phyloP scores from a whole-genome alignment of 148 eudicot species.

The Rhododendron williamsianum region DNA sequence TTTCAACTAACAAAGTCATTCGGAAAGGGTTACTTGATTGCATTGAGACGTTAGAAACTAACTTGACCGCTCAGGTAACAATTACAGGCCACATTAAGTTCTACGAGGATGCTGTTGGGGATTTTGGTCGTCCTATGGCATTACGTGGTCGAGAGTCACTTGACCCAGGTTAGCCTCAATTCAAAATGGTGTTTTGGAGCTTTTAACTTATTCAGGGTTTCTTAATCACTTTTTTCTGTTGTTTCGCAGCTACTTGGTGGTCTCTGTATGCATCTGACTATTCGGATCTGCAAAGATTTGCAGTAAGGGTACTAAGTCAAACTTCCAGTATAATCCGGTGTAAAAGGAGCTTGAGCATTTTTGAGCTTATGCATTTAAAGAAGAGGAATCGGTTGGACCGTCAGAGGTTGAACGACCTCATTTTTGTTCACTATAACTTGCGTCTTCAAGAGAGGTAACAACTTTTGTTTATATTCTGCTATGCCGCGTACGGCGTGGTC shows the following conservation, averaged over 20 bases:
- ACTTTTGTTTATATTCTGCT: background rate
- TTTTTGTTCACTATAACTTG: conserved; percentile 19
- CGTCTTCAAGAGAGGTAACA: conserved; percentile 15
- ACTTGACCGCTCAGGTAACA: conserved; percentile 4
- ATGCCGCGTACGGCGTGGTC: background rate
- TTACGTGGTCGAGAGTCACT: conserved; percentile 19
- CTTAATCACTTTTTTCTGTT: background rate
- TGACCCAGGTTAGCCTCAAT: conserved; percentile 13
- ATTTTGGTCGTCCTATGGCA: conserved; percentile 21
- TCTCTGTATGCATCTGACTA: conserved; percentile 13
- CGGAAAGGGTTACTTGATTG: conserved; percentile 19
- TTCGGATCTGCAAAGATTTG: conserved; percentile 19
- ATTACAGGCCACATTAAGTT: conserved; percentile 13
- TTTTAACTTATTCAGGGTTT: background rate
- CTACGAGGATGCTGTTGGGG: conserved; percentile 18
- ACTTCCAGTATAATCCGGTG: conserved; percentile 2
- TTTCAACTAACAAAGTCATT: conserved; percentile 9
- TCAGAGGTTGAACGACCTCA: conserved; percentile 14
- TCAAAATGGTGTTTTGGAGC: background rate
- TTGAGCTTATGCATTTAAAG: conserved; percentile 16
- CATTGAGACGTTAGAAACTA: conserved; percentile 12
- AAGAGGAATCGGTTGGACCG: conserved; percentile 18
- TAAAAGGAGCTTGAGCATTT: conserved; percentile 9
- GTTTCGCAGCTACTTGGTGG: conserved; percentile 21
- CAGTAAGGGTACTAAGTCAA: conserved; percentile 15